Percentiles rank a stretch among this genome's conserved stretches.
Conservation (phyloP, 805 yeast genomes). For the Teunomyces aglyptinius region DNA sequence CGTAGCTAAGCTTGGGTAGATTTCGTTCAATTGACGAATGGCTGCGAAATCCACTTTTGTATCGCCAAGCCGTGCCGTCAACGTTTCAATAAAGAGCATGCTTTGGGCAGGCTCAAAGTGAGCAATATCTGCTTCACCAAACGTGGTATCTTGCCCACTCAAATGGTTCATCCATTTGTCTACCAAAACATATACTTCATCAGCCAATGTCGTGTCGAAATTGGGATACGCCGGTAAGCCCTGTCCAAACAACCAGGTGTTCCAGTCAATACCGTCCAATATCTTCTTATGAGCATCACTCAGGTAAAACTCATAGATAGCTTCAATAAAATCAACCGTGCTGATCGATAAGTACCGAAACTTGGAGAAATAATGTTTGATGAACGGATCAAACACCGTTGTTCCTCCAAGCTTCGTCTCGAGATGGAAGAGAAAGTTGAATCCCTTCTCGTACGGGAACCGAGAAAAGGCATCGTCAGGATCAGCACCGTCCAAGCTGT, state of each 20-base stretch:
- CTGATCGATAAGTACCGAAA: slow-evolving; percentile 29
- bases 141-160: background rate
- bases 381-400: slow-evolving; percentile 26
- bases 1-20: slow-evolving; percentile 19
- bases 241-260: slow-evolving; percentile 25
- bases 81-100: slow-evolving; percentile 23
- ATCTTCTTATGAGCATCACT: slow-evolving; percentile 16
- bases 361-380: slow-evolving; percentile 26
- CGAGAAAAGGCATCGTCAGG: slow-evolving; percentile 89
- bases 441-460: slow-evolving; percentile 92
- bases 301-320: slow-evolving; percentile 24
- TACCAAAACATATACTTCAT: slow-evolving; percentile 22
- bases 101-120: slow-evolving; percentile 25
- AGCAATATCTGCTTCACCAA: slow-evolving; percentile 10
- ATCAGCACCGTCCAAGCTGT: slow-evolving; percentile 67
- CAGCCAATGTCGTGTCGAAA: slow-evolving; percentile 29
- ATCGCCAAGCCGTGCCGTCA: slow-evolving; percentile 15
- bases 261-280: slow-evolving; percentile 27
- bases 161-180: slow-evolving; percentile 20
- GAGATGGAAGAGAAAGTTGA: slow-evolving; percentile 49
- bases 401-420: slow-evolving; percentile 25
- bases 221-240: slow-evolving; percentile 26
- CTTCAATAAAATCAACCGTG: slow-evolving; percentile 23
- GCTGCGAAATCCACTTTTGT: slow-evolving; percentile 7
- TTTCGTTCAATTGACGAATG: slow-evolving; percentile 13